Evolutionary conservation across 139 green algal genomes (phyloP), one percentile per base, ranked within the genome.

Genomic region (Chlorella sp.): DNA sequence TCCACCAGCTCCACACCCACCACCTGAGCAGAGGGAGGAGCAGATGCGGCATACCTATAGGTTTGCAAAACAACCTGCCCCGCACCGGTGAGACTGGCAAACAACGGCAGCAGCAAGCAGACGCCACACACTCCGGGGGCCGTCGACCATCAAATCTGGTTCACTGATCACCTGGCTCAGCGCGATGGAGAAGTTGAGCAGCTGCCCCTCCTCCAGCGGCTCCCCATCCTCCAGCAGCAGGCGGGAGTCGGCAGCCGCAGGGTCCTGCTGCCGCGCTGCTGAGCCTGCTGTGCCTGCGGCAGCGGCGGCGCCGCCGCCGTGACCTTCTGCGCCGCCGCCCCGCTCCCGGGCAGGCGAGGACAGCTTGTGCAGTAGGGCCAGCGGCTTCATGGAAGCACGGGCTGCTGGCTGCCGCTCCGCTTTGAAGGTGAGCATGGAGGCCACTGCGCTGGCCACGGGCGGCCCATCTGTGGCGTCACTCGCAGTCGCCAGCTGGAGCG

Each of bases 351-450:
- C 65, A 16, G 44, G 22, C 30, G 65, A 11, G 4, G 77, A 41
- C 58, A 83, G 77, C 77, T 83, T 83, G 40, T 83, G 77, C 28
- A 83, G 77, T 30, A 83, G 40, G 2, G 77, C 43, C 56, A 73
- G 30, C 14, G 58, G 40, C 38, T 60, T 60, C 51, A 26, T 60
- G 51, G 51, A 60, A 2, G 51, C 13, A 20, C 51, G 51, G 13
- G 11, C 14, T 24, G 16, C 36, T 20, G 60, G 40, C 40, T 40
- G 17, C 60, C 77, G 77, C 30, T 73, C 77, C 6, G 58, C 6
- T 32, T 73, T 74, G 56, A 54, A 20, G 11, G 77, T 62, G 20
- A 73, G 56, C 77, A 73, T 43, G 40, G 24, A 43, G 32, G 48
- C 46, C 7, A 28, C n/a, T 1, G 54, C n/a, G n/a, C 65, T 36